Evolutionary conservation across 805 yeast species (phyloP).

Genomic region (Saturnispora kantuleensis): DNA sequence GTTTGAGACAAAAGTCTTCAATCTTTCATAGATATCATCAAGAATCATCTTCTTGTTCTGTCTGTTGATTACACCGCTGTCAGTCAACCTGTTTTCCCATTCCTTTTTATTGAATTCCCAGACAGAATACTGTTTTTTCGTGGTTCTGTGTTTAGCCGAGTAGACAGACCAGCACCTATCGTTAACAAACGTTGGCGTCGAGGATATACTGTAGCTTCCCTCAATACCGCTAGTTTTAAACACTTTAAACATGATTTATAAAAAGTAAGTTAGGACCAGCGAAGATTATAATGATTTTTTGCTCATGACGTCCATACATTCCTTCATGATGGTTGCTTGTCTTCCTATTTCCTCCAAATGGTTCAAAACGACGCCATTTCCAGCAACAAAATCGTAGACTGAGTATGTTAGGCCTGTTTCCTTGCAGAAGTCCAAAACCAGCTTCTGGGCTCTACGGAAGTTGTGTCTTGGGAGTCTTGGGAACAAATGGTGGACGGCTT

Average conservation of each 20-base stretch:
- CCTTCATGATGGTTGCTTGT: slow-evolving; percentile 68
- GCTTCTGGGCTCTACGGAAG: slow-evolving; percentile 62
- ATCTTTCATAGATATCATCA: slow-evolving; percentile 54
- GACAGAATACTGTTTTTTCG: slow-evolving; percentile 62
- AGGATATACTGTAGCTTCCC: slow-evolving; percentile 57
- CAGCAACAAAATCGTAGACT: slow-evolving; percentile 74
- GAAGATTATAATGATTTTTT: not conserved
- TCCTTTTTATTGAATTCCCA: slow-evolving; percentile 79
- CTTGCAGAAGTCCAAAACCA: slow-evolving; percentile 64
- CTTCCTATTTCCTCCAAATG: slow-evolving; percentile 66
- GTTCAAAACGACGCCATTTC: slow-evolving; percentile 61
- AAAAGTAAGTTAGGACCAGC: not conserved
- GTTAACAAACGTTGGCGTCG: slow-evolving; percentile 53
- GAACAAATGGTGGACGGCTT: slow-evolving; percentile 81
- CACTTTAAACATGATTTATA: slow-evolving; percentile 38
- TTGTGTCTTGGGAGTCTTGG: slow-evolving; percentile 88
- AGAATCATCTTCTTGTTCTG: slow-evolving; percentile 40
- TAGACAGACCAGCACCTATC: slow-evolving; percentile 79
- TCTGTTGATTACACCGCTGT: slow-evolving; percentile 39
- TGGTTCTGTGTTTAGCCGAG: slow-evolving; percentile 66
- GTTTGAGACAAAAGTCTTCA: slow-evolving; percentile 59
- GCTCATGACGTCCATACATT: slow-evolving; percentile 54
- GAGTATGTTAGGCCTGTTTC: slow-evolving; percentile 71
- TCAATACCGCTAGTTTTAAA: slow-evolving; percentile 52
- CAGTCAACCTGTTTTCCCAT: slow-evolving; percentile 45